Conservation (phyloP, 305 asterid genomes). For the Fraxinus latifolia region DNA sequence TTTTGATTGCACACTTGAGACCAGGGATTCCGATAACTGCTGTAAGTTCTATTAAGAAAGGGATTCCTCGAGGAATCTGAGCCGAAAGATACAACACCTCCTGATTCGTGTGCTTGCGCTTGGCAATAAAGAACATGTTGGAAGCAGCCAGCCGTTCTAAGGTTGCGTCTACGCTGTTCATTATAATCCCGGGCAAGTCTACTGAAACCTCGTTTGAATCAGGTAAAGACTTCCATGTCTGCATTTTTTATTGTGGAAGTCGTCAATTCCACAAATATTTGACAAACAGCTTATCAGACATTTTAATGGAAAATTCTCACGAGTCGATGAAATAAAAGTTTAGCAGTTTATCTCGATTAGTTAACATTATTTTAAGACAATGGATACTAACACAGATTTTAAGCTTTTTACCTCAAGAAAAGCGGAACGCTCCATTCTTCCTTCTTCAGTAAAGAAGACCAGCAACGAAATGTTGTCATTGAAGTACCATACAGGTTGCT, state of each 20-base stretch:
- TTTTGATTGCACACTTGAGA: conserved; percentile 84
- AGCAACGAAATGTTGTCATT: conserved; percentile 61
- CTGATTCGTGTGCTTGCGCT: conserved; percentile 83
- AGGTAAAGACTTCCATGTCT: conserved; percentile 99
- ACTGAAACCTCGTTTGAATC: conserved; percentile 83
- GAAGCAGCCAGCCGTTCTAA: conserved; percentile 65
- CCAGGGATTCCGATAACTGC: conserved; percentile 75
- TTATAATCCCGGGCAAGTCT: conserved; percentile 50
- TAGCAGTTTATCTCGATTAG: neutral
- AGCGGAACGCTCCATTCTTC: conserved; percentile 87
- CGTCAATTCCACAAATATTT: conserved; percentile 15
- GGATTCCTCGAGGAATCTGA: conserved; percentile 75
- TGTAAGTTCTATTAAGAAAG: conserved; percentile 87
- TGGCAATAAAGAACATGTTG: conserved; percentile 93
- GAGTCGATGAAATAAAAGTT: neutral
- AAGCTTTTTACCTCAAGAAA: conserved; percentile 71
- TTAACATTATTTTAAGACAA: neutral
- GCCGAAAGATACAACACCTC: conserved; percentile 94
- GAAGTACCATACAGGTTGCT: conserved; percentile 98
- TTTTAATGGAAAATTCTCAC: neutral
- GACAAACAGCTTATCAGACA: conserved; percentile 15
- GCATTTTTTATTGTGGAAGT: conserved; percentile 22
- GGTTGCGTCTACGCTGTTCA: conserved; percentile 65
- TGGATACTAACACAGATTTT: neutral
- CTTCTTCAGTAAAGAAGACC: conserved; percentile 73